phyloP scores from a whole-genome alignment of 106 monocot species.

The Xerophyta viscosa region DNA sequence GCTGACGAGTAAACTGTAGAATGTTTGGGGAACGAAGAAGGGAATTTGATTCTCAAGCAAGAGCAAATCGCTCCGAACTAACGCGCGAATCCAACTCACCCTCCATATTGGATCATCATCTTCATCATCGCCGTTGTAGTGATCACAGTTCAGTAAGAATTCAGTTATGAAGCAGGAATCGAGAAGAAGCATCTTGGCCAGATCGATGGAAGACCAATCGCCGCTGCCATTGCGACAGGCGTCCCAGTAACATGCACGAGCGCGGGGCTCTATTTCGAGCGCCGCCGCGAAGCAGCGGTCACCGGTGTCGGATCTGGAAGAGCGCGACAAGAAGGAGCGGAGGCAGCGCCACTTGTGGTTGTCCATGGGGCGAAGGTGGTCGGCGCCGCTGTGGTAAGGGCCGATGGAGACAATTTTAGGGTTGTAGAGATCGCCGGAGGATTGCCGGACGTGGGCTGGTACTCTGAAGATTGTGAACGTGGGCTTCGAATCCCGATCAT shows the following conservation, averaged over 20 bases:
- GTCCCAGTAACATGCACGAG: conserved; percentile 21
- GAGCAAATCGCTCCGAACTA: conserved; percentile 17
- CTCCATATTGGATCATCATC: background rate
- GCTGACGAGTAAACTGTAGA: background rate
- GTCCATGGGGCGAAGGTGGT: conserved; percentile 25
- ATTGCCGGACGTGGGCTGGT: conserved; percentile 14
- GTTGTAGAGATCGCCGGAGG: conserved; percentile 14
- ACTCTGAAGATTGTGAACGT: conserved; percentile 27
- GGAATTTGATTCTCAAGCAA: conserved; percentile 37
- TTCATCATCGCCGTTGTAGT: too few relatives aligned
- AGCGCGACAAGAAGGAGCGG: background rate
- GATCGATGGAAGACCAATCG: conserved; percentile 5
- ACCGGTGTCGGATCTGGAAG: background rate
- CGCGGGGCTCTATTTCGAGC: conserved; percentile 4
- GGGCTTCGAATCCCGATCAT: background rate
- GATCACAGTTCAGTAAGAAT: background rate
- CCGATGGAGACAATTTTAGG: conserved; percentile 38
- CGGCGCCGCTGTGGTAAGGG: conserved; percentile 29
- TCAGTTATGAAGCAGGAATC: conserved; percentile 27
- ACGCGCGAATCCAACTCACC: background rate
- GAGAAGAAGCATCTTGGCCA: conserved; percentile 22
- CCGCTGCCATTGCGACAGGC: background rate
- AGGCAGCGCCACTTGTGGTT: conserved; percentile 24
- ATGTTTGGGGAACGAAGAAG: conserved; percentile 10
- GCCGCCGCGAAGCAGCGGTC: conserved; percentile 1